Evolutionary conservation across 2,329 filamentous ascomycete species (phyloP), one percentile per base, ranked within the genome.

Genomic region (Clonostachys rhizophaga): DNA sequence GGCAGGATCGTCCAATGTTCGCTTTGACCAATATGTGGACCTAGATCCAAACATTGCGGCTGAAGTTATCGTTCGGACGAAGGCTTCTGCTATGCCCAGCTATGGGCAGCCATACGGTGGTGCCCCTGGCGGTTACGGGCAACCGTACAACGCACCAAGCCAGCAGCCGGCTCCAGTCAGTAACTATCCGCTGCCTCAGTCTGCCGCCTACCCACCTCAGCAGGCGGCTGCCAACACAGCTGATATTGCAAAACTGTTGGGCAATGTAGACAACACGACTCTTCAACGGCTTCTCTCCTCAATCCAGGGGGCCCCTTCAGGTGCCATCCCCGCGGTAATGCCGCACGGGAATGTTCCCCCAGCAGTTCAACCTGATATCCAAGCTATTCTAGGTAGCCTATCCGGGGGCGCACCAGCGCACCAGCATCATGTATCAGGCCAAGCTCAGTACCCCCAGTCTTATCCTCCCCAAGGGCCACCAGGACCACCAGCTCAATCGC

Each of bases 21-120:
- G 84, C 40, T 96, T 89, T 61, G 89, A 95, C 56, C 87, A 95
- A 62, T 97, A 97, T 62, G 81, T 87, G 48, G 84, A 91, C 55
- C 76, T 96, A 3, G 87, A 95, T 35, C 87, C 91, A 1, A 66
- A 72, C 6, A 83, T 91, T 42, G 90, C 89, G 5, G 89, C 87
- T 14, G 89, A 95, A 55, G 80, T 97, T 14, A 87, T 95, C 48
- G 64, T 86, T 40, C 81, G 89, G 49, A 81, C 85, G 45, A 91
- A 88, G 63, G 66, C 71, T 11, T 61, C 63, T 3, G 58, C 58
- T 11, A 54, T 70, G 8, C 61, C 63, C 3, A 56, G 50, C 50
- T 64, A 67, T 45, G 52, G 55, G 14, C 63, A 67, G 54, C 49
- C 54, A 10, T 65, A 65, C 42, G 52, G 56, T 9, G 50, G 50